Percentiles rank a stretch among this genome's conserved stretches.
Conservation (phyloP, 192 early-diverging fungal genomes). For the Linnemannia exigua region DNA sequence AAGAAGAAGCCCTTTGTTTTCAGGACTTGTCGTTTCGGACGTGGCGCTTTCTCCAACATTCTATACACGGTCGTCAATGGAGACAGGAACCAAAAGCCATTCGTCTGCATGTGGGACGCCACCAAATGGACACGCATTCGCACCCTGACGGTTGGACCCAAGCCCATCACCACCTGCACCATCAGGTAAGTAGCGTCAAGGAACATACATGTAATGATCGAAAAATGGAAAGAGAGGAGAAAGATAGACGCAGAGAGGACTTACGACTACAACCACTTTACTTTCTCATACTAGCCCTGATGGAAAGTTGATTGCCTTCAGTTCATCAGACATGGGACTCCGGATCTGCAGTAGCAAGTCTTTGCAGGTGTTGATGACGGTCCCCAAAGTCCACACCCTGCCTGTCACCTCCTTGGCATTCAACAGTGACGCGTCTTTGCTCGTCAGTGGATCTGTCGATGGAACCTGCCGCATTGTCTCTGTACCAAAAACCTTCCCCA, state of each 20-base stretch:
- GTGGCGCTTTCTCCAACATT: conserved; percentile 63
- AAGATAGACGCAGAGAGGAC: neutral
- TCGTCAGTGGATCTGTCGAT: conserved; percentile 90
- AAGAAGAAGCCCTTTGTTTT: conserved; percentile 63
- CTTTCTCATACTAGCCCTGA: conserved; percentile 63
- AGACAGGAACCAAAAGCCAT: conserved; percentile 64
- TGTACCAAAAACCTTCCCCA: conserved; percentile 67
- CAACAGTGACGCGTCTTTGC: conserved; percentile 68
- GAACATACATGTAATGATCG: neutral
- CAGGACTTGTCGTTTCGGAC: conserved; percentile 71
- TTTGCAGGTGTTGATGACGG: conserved; percentile 69
- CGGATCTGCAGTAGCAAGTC: conserved; percentile 72
- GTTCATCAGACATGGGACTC: conserved; percentile 80
- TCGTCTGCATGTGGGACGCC: conserved; percentile 73
- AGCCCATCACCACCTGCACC: conserved; percentile 75
- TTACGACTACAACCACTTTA: neutral
- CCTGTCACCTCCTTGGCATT: conserved; percentile 85
- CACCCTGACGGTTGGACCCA: conserved; percentile 62
- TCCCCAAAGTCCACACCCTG: conserved; percentile 83
- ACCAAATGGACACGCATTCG: conserved; percentile 67
- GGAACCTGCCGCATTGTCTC: conserved; percentile 72
- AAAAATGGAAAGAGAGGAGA: neutral
- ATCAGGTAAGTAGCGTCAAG: conserved; percentile 63
- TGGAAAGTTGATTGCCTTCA: conserved; percentile 81
- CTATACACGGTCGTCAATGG: conserved; percentile 79